Percentiles rank a stretch among this genome's conserved stretches.
Evolutionary conservation across 2,329 filamentous ascomycete species (phyloP).

Genomic region (Intubia oerlemansii): DNA sequence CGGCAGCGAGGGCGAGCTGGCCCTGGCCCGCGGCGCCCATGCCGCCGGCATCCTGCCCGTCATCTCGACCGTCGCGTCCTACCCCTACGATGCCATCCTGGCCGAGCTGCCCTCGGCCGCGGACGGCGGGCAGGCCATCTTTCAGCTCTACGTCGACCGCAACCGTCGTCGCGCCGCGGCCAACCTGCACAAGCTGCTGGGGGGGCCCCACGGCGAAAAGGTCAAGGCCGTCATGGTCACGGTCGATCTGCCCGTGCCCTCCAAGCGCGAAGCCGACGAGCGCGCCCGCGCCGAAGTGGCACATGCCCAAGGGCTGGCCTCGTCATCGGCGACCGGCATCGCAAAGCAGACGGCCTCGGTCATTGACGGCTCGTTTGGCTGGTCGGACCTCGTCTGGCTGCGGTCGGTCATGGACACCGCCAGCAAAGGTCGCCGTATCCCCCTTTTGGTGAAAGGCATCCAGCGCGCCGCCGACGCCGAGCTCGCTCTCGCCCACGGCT

Average conservation of each 20-base stretch:
- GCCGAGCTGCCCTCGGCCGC: slow-evolving; percentile 7
- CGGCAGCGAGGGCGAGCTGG: slow-evolving; percentile 28
- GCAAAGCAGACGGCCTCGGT: slow-evolving; percentile 28
- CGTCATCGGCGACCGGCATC: slow-evolving; percentile 19
- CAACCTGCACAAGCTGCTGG: slow-evolving; percentile 4
- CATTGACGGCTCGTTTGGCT: slow-evolving; percentile 25
- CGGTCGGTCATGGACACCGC: slow-evolving; percentile 13
- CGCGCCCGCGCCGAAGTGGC: slow-evolving; percentile 14
- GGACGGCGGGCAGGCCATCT: slow-evolving; percentile 15
- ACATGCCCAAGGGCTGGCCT: not conserved
- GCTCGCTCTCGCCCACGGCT: slow-evolving; percentile 23
- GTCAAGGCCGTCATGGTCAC: slow-evolving; percentile 23
- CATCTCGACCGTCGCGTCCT: slow-evolving; percentile 9
- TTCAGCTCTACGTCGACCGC: slow-evolving; percentile 8
- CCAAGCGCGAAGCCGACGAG: slow-evolving; percentile 35
- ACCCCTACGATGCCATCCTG: slow-evolving; percentile 8
- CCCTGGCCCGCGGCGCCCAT: slow-evolving; percentile 24
- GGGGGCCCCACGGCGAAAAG: slow-evolving; percentile 14
- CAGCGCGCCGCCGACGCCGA: slow-evolving; percentile 33
- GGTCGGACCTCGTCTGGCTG: slow-evolving; percentile 32
- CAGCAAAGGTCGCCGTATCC: slow-evolving; percentile 12
- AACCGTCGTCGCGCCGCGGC: slow-evolving; percentile 3
- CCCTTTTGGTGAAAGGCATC: slow-evolving; percentile 34
- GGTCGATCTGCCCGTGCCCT: slow-evolving; percentile 31
- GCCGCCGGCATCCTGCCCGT: slow-evolving; percentile 26